Base-by-base conservation (phyloP, 306 rosid species). In the Medicago truncatula region DNA sequence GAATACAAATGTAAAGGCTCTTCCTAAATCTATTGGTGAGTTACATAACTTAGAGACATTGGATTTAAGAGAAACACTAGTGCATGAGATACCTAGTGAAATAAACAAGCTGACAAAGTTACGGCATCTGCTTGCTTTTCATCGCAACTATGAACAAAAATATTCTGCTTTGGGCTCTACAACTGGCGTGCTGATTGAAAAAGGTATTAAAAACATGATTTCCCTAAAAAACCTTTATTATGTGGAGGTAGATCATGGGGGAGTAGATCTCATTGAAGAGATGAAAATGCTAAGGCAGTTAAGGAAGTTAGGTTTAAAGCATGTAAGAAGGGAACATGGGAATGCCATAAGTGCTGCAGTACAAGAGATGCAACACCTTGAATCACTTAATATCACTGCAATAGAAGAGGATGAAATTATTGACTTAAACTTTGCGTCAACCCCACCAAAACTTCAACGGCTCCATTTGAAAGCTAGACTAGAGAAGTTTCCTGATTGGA, bases 171-270 rank as follows among this genome's bases (percentile, higher is more conserved):
- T 67, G 8, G 21, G 72, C 11, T 44, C 21, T 25, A 67, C 72
- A 44, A 67, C 56, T 21, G 72, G 57, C 8, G 40, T 44, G 57
- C 53, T 0, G 14, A 1, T 67, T 14, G 8, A 44, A 13, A 67
- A 44, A 23, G 72, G 57, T 43, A 67, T 67, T 67, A 44, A 21
- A 23, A 67, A 25, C 15, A 21, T 67, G 72, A 46, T 57, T 67
- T 67, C 72, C 57, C 56, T 67, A 3, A 58, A 67, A 21, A 23
- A 7, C 11, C 38, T 67, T 20, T 67, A 0, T 44, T 47, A 44
- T 14, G 73, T 67, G 7, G 34, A 21, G 15, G 20, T 67, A 44
- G 56, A 67, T 44, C 57, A 67, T 4, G 72, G 72, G 3, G 72
- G 57, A 4, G 20, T 67, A 44, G 40, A 67, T 12, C 38, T 67